phyloP scores from a whole-genome alignment of 163 green algal species.

The Chlorella variabilis region DNA sequence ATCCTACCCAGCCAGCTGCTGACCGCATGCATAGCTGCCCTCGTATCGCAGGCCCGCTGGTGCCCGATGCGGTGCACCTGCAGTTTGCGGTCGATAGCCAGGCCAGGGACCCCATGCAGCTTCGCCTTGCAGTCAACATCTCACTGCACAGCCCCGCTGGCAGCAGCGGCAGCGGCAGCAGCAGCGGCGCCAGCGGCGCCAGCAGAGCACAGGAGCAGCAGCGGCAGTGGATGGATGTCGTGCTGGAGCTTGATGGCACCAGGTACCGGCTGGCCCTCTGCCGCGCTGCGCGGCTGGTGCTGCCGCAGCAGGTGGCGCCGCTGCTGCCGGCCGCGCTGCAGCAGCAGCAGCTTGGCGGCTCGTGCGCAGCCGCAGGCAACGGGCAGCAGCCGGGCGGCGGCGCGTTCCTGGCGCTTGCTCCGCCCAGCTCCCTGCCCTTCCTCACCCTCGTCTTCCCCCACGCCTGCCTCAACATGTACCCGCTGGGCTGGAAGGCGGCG shows the following conservation, averaged over 20 bases:
- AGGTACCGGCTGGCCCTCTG: background rate
- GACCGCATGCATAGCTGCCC: background rate
- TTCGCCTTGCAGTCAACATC: background rate
- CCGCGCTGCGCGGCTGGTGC: background rate
- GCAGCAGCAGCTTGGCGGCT: background rate
- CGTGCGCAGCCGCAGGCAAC: background rate
- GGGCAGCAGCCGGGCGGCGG: background rate
- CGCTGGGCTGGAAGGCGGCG: slow-evolving; percentile 9
- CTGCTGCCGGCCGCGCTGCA: background rate
- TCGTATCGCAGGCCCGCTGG: background rate
- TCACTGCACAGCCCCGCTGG: background rate
- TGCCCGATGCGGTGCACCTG: background rate
- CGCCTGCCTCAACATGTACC: slow-evolving; percentile 21
- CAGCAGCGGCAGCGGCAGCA: background rate
- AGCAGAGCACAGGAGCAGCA: no score
- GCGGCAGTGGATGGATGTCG: background rate
- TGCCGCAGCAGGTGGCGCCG: background rate
- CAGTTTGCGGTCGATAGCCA: background rate
- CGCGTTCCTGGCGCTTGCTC: background rate
- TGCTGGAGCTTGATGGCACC: background rate
- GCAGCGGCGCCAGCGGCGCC: background rate
- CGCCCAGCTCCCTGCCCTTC: background rate
- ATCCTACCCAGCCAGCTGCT: no score
- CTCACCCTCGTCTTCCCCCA: slow-evolving; percentile 16
- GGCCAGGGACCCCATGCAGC: slow-evolving; percentile 5